A percentile compares a stretch with the other conserved stretches of the same genome.
Evolutionary conservation across 176 grass and related monocot species (phyloP).

Genomic region (Musa schizocarpa): DNA sequence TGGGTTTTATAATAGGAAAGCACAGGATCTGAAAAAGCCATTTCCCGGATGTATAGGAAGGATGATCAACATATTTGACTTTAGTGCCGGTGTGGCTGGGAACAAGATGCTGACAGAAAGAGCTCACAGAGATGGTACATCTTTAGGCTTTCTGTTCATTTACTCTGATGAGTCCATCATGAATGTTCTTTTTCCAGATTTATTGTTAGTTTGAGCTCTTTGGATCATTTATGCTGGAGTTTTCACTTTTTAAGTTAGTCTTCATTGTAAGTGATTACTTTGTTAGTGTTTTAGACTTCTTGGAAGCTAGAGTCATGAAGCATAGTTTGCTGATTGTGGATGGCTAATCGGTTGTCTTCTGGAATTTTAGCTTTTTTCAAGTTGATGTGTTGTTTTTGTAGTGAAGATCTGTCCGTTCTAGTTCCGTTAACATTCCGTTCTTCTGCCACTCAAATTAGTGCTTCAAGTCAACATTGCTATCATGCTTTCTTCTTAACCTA

Average conservation of each 20-base stretch:
- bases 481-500: too few species aligned
- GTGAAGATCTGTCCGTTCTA: too few species aligned
- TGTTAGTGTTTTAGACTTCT: not conserved
- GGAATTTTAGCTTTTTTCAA: not conserved
- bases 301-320: not conserved
- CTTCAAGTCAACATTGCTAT: too few species aligned
- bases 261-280: not conserved
- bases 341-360: not conserved
- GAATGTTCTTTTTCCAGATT: not conserved
- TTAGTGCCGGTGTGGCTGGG: not conserved
- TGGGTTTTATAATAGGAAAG: not conserved
- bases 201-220: not conserved
- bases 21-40: not conserved
- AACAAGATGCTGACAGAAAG: slow-evolving; percentile 14
- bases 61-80: slow-evolving; percentile 21
- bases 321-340: not conserved
- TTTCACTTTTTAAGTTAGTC: not conserved
- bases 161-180: not conserved
- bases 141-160: not conserved
- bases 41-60: slow-evolving; percentile 6
- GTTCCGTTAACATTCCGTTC: too few species aligned
- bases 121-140: slow-evolving; percentile 16
- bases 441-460: too few species aligned
- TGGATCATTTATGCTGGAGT: not conserved
- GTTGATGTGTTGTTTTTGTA: too few species aligned